Evolutionary conservation across 2,329 filamentous ascomycete genomes (phyloP).

Genomic region (Didymella segeticola): DNA sequence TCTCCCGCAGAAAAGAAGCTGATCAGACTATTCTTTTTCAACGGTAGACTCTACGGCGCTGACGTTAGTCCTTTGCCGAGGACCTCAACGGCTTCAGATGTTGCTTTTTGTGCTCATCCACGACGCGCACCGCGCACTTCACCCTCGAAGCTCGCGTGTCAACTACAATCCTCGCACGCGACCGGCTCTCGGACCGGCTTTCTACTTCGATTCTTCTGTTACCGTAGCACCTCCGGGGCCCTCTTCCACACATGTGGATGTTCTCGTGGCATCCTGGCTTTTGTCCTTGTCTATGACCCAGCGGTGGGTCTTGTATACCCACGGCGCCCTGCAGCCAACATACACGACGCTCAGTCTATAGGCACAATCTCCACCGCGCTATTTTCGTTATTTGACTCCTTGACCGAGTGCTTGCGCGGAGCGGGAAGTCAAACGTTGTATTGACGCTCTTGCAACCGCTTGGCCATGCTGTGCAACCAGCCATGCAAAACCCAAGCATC

Average conservation of each 20-base stretch:
- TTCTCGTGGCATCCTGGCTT: constrained; percentile 17
- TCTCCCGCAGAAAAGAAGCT: too few species aligned
- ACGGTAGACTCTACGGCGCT: background rate
- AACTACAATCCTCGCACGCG: background rate
- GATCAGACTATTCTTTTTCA: too few species aligned
- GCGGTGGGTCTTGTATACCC: background rate
- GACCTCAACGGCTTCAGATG: background rate
- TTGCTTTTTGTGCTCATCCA: background rate
- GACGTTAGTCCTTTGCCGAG: background rate
- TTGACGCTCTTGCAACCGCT: constrained; percentile 3
- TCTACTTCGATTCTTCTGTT: constrained; percentile 13
- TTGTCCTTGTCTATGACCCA: background rate
- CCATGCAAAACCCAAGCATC: background rate
- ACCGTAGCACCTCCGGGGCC: constrained; percentile 6
- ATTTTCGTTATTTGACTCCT: background rate
- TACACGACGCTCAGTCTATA: background rate
- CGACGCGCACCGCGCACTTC: background rate
- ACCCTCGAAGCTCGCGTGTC: background rate
- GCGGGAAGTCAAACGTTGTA: background rate
- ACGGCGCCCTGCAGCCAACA: constrained; percentile 10
- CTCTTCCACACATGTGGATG: constrained; percentile 1
- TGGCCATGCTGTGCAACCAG: constrained; percentile 9
- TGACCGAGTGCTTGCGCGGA: background rate
- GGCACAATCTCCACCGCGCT: constrained; percentile 7
- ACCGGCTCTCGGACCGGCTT: background rate